Evolutionary conservation across 164 flowering plant genomes (phyloP).

Genomic region (Warburgia ugandensis): DNA sequence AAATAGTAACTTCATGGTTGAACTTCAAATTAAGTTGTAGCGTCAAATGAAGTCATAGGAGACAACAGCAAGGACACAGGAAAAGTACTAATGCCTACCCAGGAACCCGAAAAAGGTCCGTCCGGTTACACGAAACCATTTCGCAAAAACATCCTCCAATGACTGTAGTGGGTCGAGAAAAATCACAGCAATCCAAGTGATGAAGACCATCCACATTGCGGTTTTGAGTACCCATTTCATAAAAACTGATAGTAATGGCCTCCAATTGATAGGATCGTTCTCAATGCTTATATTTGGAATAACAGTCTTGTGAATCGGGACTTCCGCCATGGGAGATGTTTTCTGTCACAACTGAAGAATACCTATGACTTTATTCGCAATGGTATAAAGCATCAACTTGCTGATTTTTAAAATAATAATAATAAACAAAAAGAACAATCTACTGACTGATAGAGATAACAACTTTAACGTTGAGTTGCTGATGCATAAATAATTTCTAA

Average conservation of each 20-base stretch:
- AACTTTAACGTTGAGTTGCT: no score
- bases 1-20: no score
- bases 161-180: slow-evolving; percentile 45
- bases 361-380: no score
- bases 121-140: slow-evolving; percentile 17
- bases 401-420: no score
- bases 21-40: background rate
- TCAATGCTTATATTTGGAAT: slow-evolving; percentile 14
- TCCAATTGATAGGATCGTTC: slow-evolving; percentile 12
- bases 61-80: background rate
- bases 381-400: no score
- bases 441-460: no score
- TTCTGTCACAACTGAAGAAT: no score
- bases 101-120: slow-evolving; percentile 45
- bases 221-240: slow-evolving; percentile 45
- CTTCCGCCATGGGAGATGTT: slow-evolving; percentile 26
- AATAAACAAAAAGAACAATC: no score
- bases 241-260: slow-evolving; percentile 10
- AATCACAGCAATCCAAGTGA: slow-evolving; percentile 49
- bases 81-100: slow-evolving; percentile 30
- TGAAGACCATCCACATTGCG: slow-evolving; percentile 51
- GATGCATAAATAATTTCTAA: no score
- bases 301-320: slow-evolving; percentile 30
- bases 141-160: slow-evolving; percentile 10
- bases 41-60: background rate